Evolutionary conservation across 768 basidiomycete species (phyloP), one percentile per base, ranked within the genome.

Genomic region (Trametes sanguinea): DNA sequence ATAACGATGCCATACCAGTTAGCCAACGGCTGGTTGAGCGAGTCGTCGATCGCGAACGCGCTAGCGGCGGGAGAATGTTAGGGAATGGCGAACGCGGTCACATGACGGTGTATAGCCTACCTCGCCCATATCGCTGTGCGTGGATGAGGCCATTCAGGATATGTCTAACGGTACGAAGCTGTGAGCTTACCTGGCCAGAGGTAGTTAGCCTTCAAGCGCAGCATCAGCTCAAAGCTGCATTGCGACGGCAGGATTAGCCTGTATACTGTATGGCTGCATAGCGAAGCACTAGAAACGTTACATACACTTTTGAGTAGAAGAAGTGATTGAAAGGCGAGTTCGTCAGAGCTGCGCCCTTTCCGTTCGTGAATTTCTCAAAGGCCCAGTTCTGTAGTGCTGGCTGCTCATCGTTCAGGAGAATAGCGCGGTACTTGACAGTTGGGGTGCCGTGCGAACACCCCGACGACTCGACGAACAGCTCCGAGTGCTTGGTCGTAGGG

Each of bases 401-500:
- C 66, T 88, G 85, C 69, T 91, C 89, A 64, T 91, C 88, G 68
- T 91, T 91, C 63, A 91, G 73, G 76, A 91, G 87, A 43, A 89
- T 82, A 14, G 84, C 89, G 29, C 88, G 82, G 65, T 86, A 89
- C 69, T 88, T 84, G 61, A 90, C 86, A 6, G 83, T 84, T 3
- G 89, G 88, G 16, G 78, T 68, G 47, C 85, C 87, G 72, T 89
- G 87, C 6, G 74, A 63, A 58, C 78, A 78, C 0, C 75, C 74
- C 9, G 72, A 51, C 4, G 74, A 63, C 8, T 77, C 64, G n/a
- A 84, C 79, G 64, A 80, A 83, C 29, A 90, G 63, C 42, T 81
- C 72, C 8, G 76, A 70, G 33, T 85, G 79, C 37, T 76, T 75
- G 16, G 80, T 81, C 1, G 81, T 77, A 7, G 86, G 86, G n/a